Evolutionary conservation across 306 rosid genomes (phyloP), one percentile per base, ranked within the genome.

Genomic region (Trifolium subterraneum): DNA sequence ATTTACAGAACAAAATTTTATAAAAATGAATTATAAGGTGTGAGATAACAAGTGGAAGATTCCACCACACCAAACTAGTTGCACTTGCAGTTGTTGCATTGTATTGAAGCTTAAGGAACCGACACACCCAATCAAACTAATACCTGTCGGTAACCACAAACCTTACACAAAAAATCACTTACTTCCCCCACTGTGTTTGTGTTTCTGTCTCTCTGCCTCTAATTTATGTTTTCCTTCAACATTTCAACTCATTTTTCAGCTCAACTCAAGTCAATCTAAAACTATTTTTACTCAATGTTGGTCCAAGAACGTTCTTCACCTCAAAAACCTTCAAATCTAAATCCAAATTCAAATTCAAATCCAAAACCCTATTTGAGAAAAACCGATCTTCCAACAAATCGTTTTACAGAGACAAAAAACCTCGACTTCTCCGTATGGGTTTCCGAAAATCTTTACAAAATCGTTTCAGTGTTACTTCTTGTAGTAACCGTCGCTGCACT

Each of bases 391-490:
- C 85, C 80, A 15, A 80, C 84, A 0, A 81, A 85, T 42, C 88
- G 91, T 18, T 83, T 86, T 73, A 72, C 90, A 0, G 86, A 82
- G 56, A 48, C 92, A 0, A 86, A 89, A 63, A 85, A 65, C 84
- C 90, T 88, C 29, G 98, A 87, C 45, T 93, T 89, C 86, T 92
- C 96, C 58, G 64, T 88, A 72, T 94, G 99, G 98, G 13, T 90
- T 0, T 86, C 92, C 16, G 96, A 94, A 1, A 92, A 94, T 12
- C 79, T 87, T 4, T 86, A 77, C 85, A 86, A 73, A 71, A 86
- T 94, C 78, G 66, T 87, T 8, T 73, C 88, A 1, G 51, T 88
- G 20, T n/a, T 79, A 64, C 84, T 85, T 36, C 81, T 92, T 19
- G 63, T 87, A 12, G 88, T 62, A 47, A 84, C 96, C 42, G 96